These are phyloP conservation scores for Suhomyces chickasaworum DNA, from an alignment of 1,139 yeast species.

Conservation along the genomic window DNA sequence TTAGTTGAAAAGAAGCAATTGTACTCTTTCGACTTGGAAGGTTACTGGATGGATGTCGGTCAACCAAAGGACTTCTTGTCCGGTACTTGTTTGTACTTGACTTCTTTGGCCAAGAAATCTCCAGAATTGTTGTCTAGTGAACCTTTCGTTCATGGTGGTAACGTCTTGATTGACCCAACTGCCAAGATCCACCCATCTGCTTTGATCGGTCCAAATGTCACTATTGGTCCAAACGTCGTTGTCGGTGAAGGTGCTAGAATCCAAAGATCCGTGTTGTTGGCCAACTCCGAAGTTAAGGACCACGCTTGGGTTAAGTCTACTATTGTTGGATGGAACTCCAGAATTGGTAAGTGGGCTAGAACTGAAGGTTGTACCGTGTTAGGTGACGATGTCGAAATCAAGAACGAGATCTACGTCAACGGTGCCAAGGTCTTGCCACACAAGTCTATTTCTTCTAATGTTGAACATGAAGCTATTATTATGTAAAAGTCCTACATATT, in stretches of 20 bases:
- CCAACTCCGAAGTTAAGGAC: conserved; percentile 90
- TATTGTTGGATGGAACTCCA: conserved; percentile 98
- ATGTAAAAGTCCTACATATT: conserved; percentile 53
- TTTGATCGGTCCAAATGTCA: conserved; percentile 97
- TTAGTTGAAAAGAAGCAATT: conserved; percentile 86
- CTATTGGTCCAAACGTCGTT: conserved; percentile 94
- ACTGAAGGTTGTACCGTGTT: conserved; percentile 96
- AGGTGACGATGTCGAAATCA: conserved; percentile 98
- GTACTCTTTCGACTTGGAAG: conserved; percentile 96
- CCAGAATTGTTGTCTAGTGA: conserved; percentile 71
- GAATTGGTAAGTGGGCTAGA: conserved; percentile 99
- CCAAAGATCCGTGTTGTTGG: conserved; percentile 89
- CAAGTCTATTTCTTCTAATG: conserved; percentile 93
- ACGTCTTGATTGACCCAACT: conserved; percentile 91
- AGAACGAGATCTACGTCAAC: conserved; percentile 97
- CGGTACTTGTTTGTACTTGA: conserved; percentile 91
- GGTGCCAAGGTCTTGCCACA: conserved; percentile 99
- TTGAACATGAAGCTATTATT: conserved; percentile 96
- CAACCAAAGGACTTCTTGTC: conserved; percentile 99
- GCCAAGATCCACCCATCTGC: conserved; percentile 93
- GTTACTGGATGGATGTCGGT: conserved; percentile 99
- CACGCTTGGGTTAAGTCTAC: conserved; percentile 98
- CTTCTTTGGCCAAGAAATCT: conserved; percentile 78
- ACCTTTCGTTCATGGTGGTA: conserved; percentile 83
- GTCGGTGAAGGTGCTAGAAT: conserved; percentile 99